Evolutionary conservation across 805 yeast genomes (phyloP), one percentile per base, ranked within the genome.

Genomic region (Zygosaccharomyces pseudorouxii): DNA sequence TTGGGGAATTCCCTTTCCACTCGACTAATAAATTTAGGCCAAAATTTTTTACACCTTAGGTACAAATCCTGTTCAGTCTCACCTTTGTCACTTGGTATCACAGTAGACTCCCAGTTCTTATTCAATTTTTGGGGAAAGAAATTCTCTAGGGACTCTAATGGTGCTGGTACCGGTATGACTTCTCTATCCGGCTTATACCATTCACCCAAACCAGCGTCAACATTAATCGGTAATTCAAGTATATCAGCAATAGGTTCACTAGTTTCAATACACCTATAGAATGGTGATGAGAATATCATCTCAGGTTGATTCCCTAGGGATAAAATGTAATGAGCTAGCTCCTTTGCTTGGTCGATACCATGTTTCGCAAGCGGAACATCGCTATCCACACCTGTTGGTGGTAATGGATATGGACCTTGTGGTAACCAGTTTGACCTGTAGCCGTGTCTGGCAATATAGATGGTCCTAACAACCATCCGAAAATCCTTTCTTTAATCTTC

Each of bases 201-300:
- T 68, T 93, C 97, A 19, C 97, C 95, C 22, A 92, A 74, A 0
- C 97, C 98, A 46, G 82, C 70, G 58, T 93, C 99, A 4, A 86
- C 67, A 42, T 70, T 74, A 9, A 90, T 77, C 10, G 80, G 79
- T 30, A 86, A 56, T 4, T 74, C 80, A 12, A 89, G 67, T 23
- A 64, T 62, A 38, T 79, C 71, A 1, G 95, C 81, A 11, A 83
- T 73, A 2, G 96, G 95, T 9, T 75, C 68, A 6, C 84, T 75
- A 0, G 98, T 90, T 60, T 93, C 88, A 5, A 89, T 71, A 65
- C 98, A 93, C 50, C 98, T 73, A 64, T 87, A 89, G 65, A 89
- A 90, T 0, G 98, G 98, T 14, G 95, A 84, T 0, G 85, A 68
- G 53, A 89, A 76, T 9, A 93, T 76, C 50, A 84, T 68, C 51